These are phyloP conservation scores for Limonium bicolor DNA, from an alignment of 148 eudicot species.

Conservation along the genomic window DNA sequence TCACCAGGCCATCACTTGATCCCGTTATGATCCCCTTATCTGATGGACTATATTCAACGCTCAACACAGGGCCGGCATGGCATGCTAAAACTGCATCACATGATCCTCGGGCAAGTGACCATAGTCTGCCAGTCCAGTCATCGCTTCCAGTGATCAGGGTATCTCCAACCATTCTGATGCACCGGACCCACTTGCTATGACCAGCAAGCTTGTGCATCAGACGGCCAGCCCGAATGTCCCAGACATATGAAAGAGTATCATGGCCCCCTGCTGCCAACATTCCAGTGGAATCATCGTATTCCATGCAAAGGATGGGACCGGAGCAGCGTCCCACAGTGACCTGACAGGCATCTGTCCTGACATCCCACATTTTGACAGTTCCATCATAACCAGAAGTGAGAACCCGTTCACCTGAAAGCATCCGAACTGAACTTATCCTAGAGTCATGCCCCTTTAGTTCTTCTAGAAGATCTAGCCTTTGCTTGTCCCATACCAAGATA, in stretches of 20 bases:
- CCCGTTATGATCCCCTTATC: slow-evolving; percentile 93
- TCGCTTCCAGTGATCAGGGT: slow-evolving; percentile 79
- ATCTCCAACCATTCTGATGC: slow-evolving; percentile 92
- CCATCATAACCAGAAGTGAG: slow-evolving; percentile 89
- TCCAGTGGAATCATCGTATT: slow-evolving; percentile 81
- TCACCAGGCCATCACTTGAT: slow-evolving; percentile 72
- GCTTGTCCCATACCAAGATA: slow-evolving; percentile 95
- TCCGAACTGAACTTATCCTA: slow-evolving; percentile 62
- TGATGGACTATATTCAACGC: slow-evolving; percentile 63
- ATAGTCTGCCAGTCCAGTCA: slow-evolving; percentile 96
- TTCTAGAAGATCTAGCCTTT: slow-evolving; percentile 77
- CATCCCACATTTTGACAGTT: slow-evolving; percentile 97
- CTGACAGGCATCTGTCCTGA: slow-evolving; percentile 83
- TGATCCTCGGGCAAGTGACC: slow-evolving; percentile 92
- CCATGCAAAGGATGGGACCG: slow-evolving; percentile 81
- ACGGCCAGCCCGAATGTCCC: slow-evolving; percentile 95
- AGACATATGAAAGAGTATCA: slow-evolving; percentile 65
- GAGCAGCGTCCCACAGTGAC: slow-evolving; percentile 95
- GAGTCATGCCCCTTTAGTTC: slow-evolving; percentile 88
- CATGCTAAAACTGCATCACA: slow-evolving; percentile 92
- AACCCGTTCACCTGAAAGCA: slow-evolving; percentile 97
- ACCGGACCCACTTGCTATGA: slow-evolving; percentile 86
- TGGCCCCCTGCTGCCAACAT: slow-evolving; percentile 84
- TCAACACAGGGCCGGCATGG: slow-evolving; percentile 74
- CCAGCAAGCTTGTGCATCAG: slow-evolving; percentile 92